Evolutionary conservation across 306 rosid genomes (phyloP).

Genomic region (Psophocarpus tetragonolobus): DNA sequence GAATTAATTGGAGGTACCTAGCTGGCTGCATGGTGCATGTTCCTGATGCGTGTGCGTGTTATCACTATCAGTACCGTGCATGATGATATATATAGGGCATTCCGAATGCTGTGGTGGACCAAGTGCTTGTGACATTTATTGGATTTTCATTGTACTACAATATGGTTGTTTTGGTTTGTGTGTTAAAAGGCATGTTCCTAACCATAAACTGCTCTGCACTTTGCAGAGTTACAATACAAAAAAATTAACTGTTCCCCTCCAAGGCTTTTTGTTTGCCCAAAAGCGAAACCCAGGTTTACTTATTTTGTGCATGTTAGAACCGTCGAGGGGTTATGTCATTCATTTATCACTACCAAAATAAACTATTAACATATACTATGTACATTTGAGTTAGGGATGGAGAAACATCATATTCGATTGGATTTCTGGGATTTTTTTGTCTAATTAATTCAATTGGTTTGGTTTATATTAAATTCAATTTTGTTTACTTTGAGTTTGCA

Average conservation of each 20-base stretch:
- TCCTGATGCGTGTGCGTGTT: conserved; percentile 24
- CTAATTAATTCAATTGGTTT: no score
- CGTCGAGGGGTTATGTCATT: not conserved
- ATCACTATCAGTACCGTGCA: conserved; percentile 27
- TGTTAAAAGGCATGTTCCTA: conserved; percentile 37
- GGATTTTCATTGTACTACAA: conserved; percentile 36
- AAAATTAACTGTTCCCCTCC: conserved; percentile 7
- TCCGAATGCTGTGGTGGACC: conserved; percentile 36
- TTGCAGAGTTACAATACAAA: not conserved
- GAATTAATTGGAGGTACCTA: not conserved
- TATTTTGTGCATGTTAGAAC: conserved; percentile 14
- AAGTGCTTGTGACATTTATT: conserved; percentile 20
- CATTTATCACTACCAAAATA: not conserved
- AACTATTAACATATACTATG: not conserved
- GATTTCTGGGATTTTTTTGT: no score
- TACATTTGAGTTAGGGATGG: not conserved
- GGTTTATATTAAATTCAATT: no score
- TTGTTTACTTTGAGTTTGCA: no score
- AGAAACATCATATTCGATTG: no score
- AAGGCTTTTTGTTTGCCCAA: conserved; percentile 38
- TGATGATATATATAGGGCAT: conserved; percentile 14
- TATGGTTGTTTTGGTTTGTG: conserved; percentile 41
- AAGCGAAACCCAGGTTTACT: conserved; percentile 24
- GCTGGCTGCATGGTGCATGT: conserved; percentile 35
- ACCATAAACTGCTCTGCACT: conserved; percentile 28